Evolutionary conservation across 495 filamentous ascomycete genomes (phyloP), one percentile per base, ranked within the genome.

Genomic region (Rusavskia elegans): DNA sequence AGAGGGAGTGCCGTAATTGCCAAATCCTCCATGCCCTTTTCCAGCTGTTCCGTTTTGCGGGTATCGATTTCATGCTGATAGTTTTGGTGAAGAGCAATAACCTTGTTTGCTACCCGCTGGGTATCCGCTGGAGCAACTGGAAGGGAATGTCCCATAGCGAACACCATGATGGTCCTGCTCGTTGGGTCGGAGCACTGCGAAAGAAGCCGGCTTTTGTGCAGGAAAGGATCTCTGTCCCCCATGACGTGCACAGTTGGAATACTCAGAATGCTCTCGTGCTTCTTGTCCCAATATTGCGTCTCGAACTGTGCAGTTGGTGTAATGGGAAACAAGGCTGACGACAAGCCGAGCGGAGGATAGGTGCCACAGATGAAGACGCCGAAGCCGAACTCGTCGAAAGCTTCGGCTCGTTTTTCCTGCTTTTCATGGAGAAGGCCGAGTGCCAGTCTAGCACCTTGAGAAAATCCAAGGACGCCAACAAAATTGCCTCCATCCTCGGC

Each of bases 391-490:
- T 40, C 30, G 38, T 51, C 21, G 46, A 25, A 20, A 9, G 30
- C 48, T 29, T 23, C n/a, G 1, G 19, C 16, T n/a, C 20, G 30
- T 4, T 38, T 21, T n/a, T 58, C 50, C 37, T 42, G 30, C 42
- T 56, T 54, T 51, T 57, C 57, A 14, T 54, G 54, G 27, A 67
- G 35, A 37, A 67, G 35, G 10, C 65, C 64, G 3, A 64, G 55
- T 3, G 59, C 57, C 20, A 63, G 25, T 32, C 53, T 58, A 11
- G 53, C 57, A 5, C 65, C 65, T 42, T 66, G 63, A 8, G 52
- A 57, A 45, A 67, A 67, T 3, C 65, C 65, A 52, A 67, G 20
- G 3, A 66, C 42, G 21, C 63, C 65, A 1, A 66, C 60, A 21
- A 61, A 56, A 5, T 61, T 52, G 21, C 56, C 59, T 25, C 27